These are phyloP conservation scores for apple (Malus domestica) DNA, from an alignment of 306 rosid genomes.

Conservation along the genomic window DNA sequence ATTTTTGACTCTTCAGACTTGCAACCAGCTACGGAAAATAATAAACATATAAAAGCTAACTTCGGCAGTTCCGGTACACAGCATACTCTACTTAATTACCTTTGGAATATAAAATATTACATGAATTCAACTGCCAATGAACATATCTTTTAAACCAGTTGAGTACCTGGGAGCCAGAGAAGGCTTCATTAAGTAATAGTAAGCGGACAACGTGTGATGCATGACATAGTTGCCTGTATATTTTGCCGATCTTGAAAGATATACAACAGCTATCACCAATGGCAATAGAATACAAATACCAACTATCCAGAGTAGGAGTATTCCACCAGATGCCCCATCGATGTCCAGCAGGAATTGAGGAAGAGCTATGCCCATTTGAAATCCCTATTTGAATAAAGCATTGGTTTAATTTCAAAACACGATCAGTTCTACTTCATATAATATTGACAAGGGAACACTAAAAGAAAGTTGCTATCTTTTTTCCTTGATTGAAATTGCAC, in stretches of 20 bases:
- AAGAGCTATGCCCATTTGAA: slow-evolving; percentile 98
- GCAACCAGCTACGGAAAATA: neutral
- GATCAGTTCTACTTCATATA: neutral
- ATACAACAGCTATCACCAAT: slow-evolving; percentile 82
- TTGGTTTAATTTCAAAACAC: slow-evolving; percentile 15
- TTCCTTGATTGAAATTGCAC: slow-evolving; percentile 1
- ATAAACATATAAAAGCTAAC: neutral
- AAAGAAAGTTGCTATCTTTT: neutral
- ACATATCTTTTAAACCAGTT: neutral
- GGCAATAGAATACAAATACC: slow-evolving; percentile 97
- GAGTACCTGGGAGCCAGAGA: slow-evolving; percentile 91
- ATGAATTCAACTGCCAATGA: neutral
- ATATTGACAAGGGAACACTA: slow-evolving; percentile 2
- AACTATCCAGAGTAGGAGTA: slow-evolving; percentile 92
- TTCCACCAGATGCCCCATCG: slow-evolving; percentile 92
- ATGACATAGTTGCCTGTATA: slow-evolving; percentile 94
- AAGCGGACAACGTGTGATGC: slow-evolving; percentile 89
- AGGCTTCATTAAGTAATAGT: slow-evolving; percentile 87
- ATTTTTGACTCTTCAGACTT: neutral
- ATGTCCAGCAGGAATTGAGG: slow-evolving; percentile 82
- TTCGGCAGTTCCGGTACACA: neutral
- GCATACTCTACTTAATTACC: slow-evolving; percentile 4
- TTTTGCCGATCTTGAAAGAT: slow-evolving; percentile 92
- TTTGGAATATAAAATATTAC: neutral
- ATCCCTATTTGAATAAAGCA: slow-evolving; percentile 57